Conservation (phyloP, 495 filamentous ascomycete species). For the Penicillium alfredii region DNA sequence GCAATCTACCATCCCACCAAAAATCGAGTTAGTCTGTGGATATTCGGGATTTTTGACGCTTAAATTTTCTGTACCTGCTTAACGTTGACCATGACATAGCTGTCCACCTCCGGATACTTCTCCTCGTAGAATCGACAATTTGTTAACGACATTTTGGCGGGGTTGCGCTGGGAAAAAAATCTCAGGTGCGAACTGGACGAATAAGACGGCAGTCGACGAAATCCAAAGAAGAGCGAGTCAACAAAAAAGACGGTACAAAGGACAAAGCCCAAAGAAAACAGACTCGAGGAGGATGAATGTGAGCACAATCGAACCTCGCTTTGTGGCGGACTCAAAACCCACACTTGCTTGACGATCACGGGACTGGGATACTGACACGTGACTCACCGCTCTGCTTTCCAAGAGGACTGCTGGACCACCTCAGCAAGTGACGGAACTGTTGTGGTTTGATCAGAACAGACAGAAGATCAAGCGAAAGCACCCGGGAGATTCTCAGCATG, state of each 20-base stretch:
- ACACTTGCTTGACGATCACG: constrained; percentile 24
- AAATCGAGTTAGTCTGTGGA: background rate
- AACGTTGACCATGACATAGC: constrained; percentile 98
- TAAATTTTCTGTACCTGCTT: constrained; percentile 92
- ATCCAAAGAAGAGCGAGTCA: constrained; percentile 7
- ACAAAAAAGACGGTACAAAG: constrained; percentile 5
- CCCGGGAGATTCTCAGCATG: too few relatives aligned
- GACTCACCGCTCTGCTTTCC: too few relatives aligned
- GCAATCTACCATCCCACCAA: constrained; percentile 72
- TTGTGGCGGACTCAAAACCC: constrained; percentile 47
- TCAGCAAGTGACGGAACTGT: too few relatives aligned
- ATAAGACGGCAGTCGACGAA: constrained; percentile 17
- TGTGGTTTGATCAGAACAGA: too few relatives aligned
- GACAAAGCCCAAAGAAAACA: constrained; percentile 5
- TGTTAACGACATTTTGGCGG: constrained; percentile 83
- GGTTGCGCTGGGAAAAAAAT: constrained; percentile 32
- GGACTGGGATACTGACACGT: constrained; percentile 18
- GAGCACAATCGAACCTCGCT: constrained; percentile 36
- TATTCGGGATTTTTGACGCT: too few relatives aligned
- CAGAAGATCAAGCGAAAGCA: too few relatives aligned
- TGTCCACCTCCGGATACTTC: constrained; percentile 96
- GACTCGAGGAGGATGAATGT: constrained; percentile 8
- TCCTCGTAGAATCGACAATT: constrained; percentile 99
- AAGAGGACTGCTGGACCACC: too few relatives aligned
- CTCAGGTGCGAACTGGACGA: constrained; percentile 11